Conservation (phyloP, 768 basidiomycete genomes). For the Lactarius indigo region DNA sequence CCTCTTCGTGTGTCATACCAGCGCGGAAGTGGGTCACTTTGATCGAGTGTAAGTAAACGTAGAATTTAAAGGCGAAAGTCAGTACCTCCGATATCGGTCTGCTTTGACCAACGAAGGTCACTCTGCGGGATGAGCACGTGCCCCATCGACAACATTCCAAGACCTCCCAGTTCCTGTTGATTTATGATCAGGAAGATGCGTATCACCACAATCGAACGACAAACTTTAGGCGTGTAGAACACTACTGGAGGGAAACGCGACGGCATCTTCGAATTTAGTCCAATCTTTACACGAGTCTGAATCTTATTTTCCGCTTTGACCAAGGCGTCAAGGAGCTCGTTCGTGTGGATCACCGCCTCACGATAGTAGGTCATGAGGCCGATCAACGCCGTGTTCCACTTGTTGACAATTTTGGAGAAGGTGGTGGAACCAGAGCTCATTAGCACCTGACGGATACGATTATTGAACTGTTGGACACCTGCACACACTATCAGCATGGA, state of each 20-base stretch:
- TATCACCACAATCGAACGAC: conserved; percentile 16
- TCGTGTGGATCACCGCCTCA: conserved; percentile 96
- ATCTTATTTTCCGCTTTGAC: conserved; percentile 99
- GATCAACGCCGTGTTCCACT: conserved; percentile 95
- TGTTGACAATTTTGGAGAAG: conserved; percentile 98
- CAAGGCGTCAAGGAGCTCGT: conserved; percentile 90
- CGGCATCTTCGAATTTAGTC: conserved; percentile 99
- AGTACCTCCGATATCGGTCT: conserved; percentile 89
- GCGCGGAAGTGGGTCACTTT: conserved; percentile 97
- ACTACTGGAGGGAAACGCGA: conserved; percentile 97
- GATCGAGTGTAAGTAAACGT: neutral
- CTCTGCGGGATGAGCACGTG: conserved; percentile 98
- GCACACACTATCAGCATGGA: conserved; percentile 16
- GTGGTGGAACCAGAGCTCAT: conserved; percentile 99
- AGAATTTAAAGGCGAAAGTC: conserved; percentile 2
- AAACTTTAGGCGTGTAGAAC: conserved; percentile 90
- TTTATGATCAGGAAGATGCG: conserved; percentile 11
- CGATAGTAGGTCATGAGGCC: conserved; percentile 98
- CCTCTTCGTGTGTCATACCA: conserved; percentile 95
- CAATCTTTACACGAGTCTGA: conserved; percentile 99
- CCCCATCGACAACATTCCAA: conserved; percentile 99
- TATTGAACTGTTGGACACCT: conserved; percentile 96
- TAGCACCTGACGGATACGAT: conserved; percentile 91
- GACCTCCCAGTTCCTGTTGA: conserved; percentile 83
- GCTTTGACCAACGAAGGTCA: conserved; percentile 96